Base-by-base conservation (phyloP, 495 filamentous ascomycete genomes). In the Penicillium pancosmium region DNA sequence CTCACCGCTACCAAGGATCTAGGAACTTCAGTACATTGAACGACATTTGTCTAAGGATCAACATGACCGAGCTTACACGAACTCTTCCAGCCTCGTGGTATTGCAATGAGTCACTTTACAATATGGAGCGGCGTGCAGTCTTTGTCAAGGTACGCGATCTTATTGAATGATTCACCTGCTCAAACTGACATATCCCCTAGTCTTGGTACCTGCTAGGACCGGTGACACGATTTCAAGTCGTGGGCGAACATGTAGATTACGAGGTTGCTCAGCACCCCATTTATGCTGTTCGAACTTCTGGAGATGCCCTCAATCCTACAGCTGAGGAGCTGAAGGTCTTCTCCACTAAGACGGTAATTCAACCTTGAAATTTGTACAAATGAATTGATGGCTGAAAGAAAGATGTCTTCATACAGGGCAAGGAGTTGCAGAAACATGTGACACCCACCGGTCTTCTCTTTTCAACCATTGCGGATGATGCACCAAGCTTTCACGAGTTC, bases 181-280 rank as follows among this genome's bases (percentile, higher is more conserved):
- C 9, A 55, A 13, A 25, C 51, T 70, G 60, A 69, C 13, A 54
- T 11, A 40, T 34, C 19, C 7, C 50, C 43, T 54, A 86, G 82
- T 78, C 83, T 31, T 86, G 84, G 84, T 84, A 86, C 68, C 72
- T 86, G 33, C 75, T 86, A n/a, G 84, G 83, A n/a, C 83, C 84
- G 0, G 72, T 85, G 16, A 84, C 82, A 16, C 67, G 78, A 55
- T 86, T 86, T 65, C 70, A 75, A 44, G 64, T 67, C 9, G 63
- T 72, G 19, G 72, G 73, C 5, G 78, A 82, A 53, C 71, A 73
- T 44, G 74, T 84, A 10, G 57, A 66, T 13, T 86, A 86, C 64
- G 83, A 86, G 52, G 73, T 86, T 43, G 82, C 83, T 1, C 83
- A 84, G 66, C 70, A 80, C 27, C 65, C 68, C 1, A 66, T 86